These are phyloP conservation scores for Penicillium angulare DNA, from an alignment of 495 filamentous ascomycete species.

Conservation along the genomic window DNA sequence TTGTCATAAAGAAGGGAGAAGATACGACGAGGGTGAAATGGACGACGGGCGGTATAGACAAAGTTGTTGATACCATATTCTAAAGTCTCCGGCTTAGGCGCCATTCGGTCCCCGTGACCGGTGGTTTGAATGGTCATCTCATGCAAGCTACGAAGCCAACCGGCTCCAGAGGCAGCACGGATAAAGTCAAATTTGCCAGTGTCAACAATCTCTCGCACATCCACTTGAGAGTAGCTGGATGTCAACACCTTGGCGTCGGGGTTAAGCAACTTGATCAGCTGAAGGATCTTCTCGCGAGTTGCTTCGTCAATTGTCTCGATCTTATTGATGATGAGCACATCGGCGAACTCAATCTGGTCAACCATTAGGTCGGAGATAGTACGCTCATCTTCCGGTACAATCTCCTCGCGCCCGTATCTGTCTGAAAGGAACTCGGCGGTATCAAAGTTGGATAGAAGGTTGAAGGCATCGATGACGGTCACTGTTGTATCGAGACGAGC, in stretches of 20 bases:
- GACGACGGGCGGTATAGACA: conserved; percentile 50
- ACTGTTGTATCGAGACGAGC: conserved; percentile 58
- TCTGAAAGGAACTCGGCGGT: conserved; percentile 56
- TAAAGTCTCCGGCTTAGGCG: conserved; percentile 56
- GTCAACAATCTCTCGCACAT: conserved; percentile 50
- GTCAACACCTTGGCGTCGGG: conserved; percentile 50
- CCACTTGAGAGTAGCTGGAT: conserved; percentile 42
- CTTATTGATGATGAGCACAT: conserved; percentile 60
- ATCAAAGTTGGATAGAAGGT: conserved; percentile 55
- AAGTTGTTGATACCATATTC: conserved; percentile 58
- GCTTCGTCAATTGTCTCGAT: conserved; percentile 40
- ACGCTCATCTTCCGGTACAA: conserved; percentile 55
- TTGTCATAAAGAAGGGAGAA: conserved; percentile 52
- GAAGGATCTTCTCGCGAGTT: conserved; percentile 38
- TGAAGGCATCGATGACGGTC: conserved; percentile 59
- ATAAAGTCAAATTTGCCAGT: conserved; percentile 48
- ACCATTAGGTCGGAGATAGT: conserved; percentile 61
- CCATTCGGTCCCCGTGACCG: conserved; percentile 39
- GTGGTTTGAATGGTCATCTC: conserved; percentile 47
- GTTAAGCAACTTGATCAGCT: conserved; percentile 48
- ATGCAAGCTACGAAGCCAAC: conserved; percentile 51
- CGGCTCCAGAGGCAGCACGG: conserved; percentile 41
- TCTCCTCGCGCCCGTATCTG: conserved; percentile 40
- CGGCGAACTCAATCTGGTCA: conserved; percentile 62
- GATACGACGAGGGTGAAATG: conserved; percentile 51